Evolutionary conservation across 2,329 filamentous ascomycete species (phyloP), one percentile per base, ranked within the genome.

Genomic region (Penicillium rolfsii): DNA sequence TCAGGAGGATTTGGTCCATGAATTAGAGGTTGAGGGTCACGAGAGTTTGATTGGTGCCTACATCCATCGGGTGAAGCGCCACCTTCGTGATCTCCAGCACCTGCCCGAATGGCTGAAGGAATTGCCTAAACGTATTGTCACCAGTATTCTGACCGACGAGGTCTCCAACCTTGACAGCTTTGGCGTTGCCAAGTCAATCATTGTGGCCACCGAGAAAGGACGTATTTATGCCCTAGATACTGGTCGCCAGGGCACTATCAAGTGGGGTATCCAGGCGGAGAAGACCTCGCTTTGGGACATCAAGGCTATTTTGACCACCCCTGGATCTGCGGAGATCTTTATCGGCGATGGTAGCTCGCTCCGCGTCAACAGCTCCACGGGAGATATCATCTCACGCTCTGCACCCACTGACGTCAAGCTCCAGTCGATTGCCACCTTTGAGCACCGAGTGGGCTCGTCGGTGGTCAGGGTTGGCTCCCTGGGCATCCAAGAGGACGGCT

Each of bases 11-110:
- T 81, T 97, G 52, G 92, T 88, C 5, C 89, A 91, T 73, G 91
- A 92, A 33, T 82, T 98, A 7, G 90, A 96, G 67, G 86, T 91
- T 26, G 94, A 99, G 77, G 90, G 91, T 4, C 90, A 97, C 72
- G 90, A 89, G 71, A 96, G 90, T 72, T 83, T 91, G 3, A 71
- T 91, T 5, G 82, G 85, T 11, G 95, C 95, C n/a, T 99, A 97
- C 71, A 79, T 94, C 30, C 93, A 97, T 77, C 89, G 95, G 14
- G 83, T 97, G 14, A 89, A 85, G 64, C 90, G 95, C 49, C 95
- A 99, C 73, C 70, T 92, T 14, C 82, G 86, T 49, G 95, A 97
- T 66, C 82, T 97, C 41, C 82, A 90, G 67, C 59, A 76, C 60
- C 82, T 98, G 4, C 93, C 93, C 0, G 84, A 82, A 0, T 96